Conservation (phyloP, 2,329 filamentous ascomycete genomes). For the Hyphodiscus sp. region DNA sequence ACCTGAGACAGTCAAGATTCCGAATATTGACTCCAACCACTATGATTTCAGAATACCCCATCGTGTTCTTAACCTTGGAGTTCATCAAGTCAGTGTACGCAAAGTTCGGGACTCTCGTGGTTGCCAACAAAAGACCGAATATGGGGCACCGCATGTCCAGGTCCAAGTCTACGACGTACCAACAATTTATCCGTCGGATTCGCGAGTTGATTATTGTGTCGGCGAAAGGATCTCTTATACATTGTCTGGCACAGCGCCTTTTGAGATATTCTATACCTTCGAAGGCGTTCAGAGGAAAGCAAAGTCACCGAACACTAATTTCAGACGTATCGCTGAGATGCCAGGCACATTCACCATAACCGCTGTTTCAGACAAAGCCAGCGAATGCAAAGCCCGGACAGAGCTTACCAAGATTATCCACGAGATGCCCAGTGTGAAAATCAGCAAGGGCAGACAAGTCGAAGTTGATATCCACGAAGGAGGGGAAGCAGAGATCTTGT, state of each 20-base stretch:
- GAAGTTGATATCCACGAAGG: constrained; percentile 95
- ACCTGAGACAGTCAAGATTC: constrained; percentile 74
- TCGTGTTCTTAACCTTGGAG: constrained; percentile 77
- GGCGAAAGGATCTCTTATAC: constrained; percentile 92
- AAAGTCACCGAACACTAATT: constrained; percentile 70
- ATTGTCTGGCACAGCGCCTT: constrained; percentile 83
- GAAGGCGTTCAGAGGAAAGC: constrained; percentile 73
- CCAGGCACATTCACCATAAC: constrained; percentile 86
- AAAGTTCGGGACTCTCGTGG: constrained; percentile 83
- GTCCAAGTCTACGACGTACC: constrained; percentile 92
- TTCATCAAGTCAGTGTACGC: constrained; percentile 81
- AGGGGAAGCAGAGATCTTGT: constrained; percentile 84
- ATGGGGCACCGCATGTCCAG: constrained; percentile 69
- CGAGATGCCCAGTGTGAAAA: constrained; percentile 82
- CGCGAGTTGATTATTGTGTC: constrained; percentile 84
- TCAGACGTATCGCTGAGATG: constrained; percentile 87
- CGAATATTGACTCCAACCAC: constrained; percentile 66
- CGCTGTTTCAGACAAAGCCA: constrained; percentile 78
- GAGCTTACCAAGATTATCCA: constrained; percentile 80
- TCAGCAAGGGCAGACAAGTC: constrained; percentile 75
- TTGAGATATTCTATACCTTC: constrained; percentile 90
- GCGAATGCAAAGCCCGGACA: constrained; percentile 76
- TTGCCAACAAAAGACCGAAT: constrained; percentile 72
- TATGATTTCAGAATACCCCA: constrained; percentile 82
- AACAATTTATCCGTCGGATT: constrained; percentile 80